phyloP scores from a whole-genome alignment of 2,329 filamentous ascomycete species.

The Harringtonia lauricola region DNA sequence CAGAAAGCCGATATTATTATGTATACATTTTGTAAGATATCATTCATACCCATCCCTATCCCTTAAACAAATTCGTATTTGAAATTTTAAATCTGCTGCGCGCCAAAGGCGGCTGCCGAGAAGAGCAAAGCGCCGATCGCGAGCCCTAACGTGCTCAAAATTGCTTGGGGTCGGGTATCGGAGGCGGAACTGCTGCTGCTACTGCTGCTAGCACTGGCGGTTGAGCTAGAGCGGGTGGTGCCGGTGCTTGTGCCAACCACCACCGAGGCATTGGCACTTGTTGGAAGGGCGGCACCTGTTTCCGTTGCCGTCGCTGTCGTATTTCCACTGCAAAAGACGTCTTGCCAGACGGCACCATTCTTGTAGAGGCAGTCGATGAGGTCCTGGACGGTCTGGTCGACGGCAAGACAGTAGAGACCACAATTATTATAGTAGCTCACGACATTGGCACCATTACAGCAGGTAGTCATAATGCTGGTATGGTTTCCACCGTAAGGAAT shows the following conservation, averaged over 20 bases:
- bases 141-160: constrained; percentile 1
- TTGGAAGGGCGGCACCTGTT: not conserved
- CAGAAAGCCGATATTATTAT: no score
- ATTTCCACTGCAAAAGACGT: constrained; percentile 3
- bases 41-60: no score
- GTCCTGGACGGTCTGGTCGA: constrained; percentile 4
- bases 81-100: constrained; percentile 3
- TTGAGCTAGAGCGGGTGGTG: not conserved
- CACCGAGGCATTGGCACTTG: not conserved
- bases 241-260: not conserved
- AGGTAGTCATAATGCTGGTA: constrained; percentile 1
- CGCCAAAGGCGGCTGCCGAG: constrained; percentile 1
- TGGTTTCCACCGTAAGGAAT: constrained; percentile 4
- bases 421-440: constrained; percentile 4
- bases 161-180: not conserved
- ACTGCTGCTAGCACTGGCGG: not conserved
- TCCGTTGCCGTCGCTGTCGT: not conserved
- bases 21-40: no score
- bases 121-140: not conserved
- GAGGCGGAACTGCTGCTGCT: not conserved
- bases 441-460: not conserved
- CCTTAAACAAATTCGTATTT: no score
- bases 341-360: constrained; percentile 1
- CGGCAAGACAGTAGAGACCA: constrained; percentile 3
- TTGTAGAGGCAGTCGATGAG: not conserved